Evolutionary conservation across 306 rosid genomes (phyloP), one percentile per base, ranked within the genome.

Genomic region (Hippophae gyantsensis): DNA sequence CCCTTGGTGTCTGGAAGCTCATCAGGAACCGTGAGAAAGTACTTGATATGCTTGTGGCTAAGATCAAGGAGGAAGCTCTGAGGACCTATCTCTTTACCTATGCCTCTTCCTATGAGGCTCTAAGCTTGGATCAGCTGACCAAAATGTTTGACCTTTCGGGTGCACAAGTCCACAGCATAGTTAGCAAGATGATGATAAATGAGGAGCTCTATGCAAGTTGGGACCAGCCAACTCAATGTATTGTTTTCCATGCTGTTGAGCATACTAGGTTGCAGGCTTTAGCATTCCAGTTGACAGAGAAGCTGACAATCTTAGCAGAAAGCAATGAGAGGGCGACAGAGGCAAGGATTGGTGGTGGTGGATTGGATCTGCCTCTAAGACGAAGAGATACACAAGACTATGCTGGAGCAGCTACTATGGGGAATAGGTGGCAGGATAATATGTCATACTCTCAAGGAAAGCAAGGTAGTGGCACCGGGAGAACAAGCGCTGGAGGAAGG

Each of bases 1-100:
- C 99, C 61, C 81, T 93, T 55, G 97, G 82, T 67, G 87, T 76
- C 4, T 93, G 99, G 99, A 93, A 81, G 61, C 90, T 93, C 74
- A 83, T 93, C 7, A 74, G 72, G 63, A 82, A 80, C 45, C 79
- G 80, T 6, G 89, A 82, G 23, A 23, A 49, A 7, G 80, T 86
- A 38, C 86, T 86, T 40, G 88, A 77, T 64, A 86, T 89, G 97
- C 72, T 93, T 50, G 79, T 79, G 75, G 88, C 72, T 48, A 93
- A 79, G 82, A 84, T 88, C 72, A 86, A 88, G 78, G 99, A 86
- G 69, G 99, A 88, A 80, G 99, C 94, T 13, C 64, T 93, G 42
- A 80, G 99, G 74, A 88, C 99, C 48, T 86, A 88, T 66, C 94
- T 93, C n/a, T 81, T 82, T 55, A 86, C 97, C 25, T 93, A 80